Conservation (phyloP, 345 rosid genomes). For the Euclidium syriacum region DNA sequence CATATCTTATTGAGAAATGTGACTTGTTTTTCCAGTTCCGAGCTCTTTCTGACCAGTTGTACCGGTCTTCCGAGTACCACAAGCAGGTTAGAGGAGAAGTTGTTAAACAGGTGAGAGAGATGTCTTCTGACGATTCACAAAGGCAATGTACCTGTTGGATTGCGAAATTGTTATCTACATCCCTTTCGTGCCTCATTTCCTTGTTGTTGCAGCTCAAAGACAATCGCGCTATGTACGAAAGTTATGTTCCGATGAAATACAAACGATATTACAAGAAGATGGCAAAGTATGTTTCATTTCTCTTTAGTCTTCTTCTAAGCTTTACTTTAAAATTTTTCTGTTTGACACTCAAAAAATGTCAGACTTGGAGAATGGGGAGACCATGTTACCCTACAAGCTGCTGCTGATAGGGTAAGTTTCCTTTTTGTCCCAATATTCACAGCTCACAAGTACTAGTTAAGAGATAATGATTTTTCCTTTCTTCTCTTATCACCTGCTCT, state of each 20-base stretch:
- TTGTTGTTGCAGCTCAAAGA: conserved; percentile 65
- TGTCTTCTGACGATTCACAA: conserved; percentile 10
- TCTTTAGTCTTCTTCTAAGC: not conserved
- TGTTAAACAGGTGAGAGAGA: conserved; percentile 74
- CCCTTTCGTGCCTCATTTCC: conserved; percentile 7
- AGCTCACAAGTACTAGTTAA: not conserved
- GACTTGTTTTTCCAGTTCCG: conserved; percentile 61
- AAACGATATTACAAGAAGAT: conserved; percentile 74
- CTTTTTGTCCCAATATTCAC: conserved; percentile 7
- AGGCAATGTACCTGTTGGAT: not conserved
- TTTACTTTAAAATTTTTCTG: not conserved
- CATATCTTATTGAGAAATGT: not conserved
- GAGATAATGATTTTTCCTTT: not conserved
- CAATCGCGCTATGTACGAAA: conserved; percentile 59
- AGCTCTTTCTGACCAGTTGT: conserved; percentile 91
- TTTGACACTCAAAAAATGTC: conserved; percentile 18
- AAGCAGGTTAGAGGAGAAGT: conserved; percentile 83
- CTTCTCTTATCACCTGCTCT: conserved; percentile 6
- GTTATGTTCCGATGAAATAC: conserved; percentile 94
- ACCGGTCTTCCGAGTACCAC: conserved; percentile 80
- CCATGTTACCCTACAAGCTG: conserved; percentile 92
- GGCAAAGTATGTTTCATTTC: conserved; percentile 62
- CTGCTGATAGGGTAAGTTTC: conserved; percentile 75
- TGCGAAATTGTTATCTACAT: not conserved
- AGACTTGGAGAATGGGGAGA: conserved; percentile 98